Evolutionary conservation across 2,329 filamentous ascomycete species (phyloP).

Genomic region (Emergomyces pasteurianus): DNA sequence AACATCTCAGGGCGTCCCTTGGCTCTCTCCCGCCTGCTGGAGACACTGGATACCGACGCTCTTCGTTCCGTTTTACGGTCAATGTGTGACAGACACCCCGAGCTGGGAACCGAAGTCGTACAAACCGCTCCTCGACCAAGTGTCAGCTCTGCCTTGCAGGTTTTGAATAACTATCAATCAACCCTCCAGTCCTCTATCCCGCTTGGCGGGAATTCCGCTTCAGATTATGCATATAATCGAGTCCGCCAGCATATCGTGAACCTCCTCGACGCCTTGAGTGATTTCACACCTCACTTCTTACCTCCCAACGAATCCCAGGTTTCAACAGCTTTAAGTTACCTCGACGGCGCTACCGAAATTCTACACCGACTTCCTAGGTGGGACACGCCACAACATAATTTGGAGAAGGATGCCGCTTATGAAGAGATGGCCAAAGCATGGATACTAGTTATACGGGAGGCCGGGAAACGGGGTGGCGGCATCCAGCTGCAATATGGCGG

Average conservation of each 20-base stretch:
- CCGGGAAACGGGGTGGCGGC: constrained; percentile 78
- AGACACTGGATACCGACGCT: constrained; percentile 78
- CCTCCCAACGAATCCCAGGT: constrained; percentile 80
- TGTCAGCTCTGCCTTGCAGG: constrained; percentile 64
- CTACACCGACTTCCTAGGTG: constrained; percentile 84
- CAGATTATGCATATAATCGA: constrained; percentile 91
- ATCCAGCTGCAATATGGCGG: constrained; percentile 80
- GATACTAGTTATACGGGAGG: constrained; percentile 82
- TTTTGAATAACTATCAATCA: constrained; percentile 71
- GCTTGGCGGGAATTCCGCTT: constrained; percentile 67
- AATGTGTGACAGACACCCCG: constrained; percentile 80
- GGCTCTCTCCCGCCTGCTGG: constrained; percentile 65
- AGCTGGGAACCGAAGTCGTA: constrained; percentile 74
- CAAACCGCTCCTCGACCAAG: constrained; percentile 77
- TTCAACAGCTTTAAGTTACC: constrained; percentile 70
- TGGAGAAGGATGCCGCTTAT: constrained; percentile 91
- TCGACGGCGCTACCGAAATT: constrained; percentile 81
- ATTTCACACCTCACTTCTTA: constrained; percentile 92
- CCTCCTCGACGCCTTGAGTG: constrained; percentile 77
- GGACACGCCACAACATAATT: constrained; percentile 76
- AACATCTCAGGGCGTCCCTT: constrained; percentile 59
- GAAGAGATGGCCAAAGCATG: constrained; percentile 92
- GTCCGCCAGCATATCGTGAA: constrained; percentile 69
- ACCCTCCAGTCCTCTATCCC: constrained; percentile 70
- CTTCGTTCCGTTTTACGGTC: constrained; percentile 77